Evolutionary conservation across 2,329 filamentous ascomycete species (phyloP), one percentile per base, ranked within the genome.

Genomic region (Cadophora luteo-olivacea): DNA sequence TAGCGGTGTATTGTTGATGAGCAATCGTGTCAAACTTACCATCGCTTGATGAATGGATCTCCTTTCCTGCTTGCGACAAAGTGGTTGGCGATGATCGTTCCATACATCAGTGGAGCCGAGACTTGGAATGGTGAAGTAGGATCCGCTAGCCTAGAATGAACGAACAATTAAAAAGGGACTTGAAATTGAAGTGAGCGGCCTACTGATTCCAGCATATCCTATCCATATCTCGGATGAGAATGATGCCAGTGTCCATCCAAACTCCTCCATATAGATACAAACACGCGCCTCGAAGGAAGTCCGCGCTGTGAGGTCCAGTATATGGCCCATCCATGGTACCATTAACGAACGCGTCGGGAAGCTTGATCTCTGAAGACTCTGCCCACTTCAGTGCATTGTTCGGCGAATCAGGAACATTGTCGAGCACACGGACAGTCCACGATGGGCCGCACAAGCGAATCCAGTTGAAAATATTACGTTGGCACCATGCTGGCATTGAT

Each of bases 131-230:
- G 78, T 0, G 76, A 77, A 0, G 69, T 64, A 0, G 80, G 77
- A n/a, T 81, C 78, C n/a, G n/a, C n/a, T n/a, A n/a, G n/a, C n/a
- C n/a, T n/a, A n/a, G n/a, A n/a, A n/a, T n/a, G n/a, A n/a, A n/a
- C n/a, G n/a, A n/a, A n/a, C n/a, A n/a, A n/a, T n/a, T n/a, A n/a
- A n/a, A n/a, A n/a, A n/a, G n/a, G n/a, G n/a, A n/a, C n/a, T n/a
- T n/a, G n/a, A n/a, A n/a, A n/a, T n/a, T n/a, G n/a, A n/a, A n/a
- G n/a, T n/a, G n/a, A n/a, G n/a, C n/a, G n/a, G n/a, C n/a, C n/a
- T n/a, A n/a, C n/a, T n/a, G n/a, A n/a, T 79, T 74, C 82, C 82
- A 83, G 75, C 81, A 84, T 0, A 84, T 78, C 1, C 77, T 75
- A 14, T 84, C 81, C 0, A 84, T 69, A 41, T 79, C 74, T 0